Conservation (phyloP, 1,284 basidiomycete genomes). For the Irpex rosettiformis region DNA sequence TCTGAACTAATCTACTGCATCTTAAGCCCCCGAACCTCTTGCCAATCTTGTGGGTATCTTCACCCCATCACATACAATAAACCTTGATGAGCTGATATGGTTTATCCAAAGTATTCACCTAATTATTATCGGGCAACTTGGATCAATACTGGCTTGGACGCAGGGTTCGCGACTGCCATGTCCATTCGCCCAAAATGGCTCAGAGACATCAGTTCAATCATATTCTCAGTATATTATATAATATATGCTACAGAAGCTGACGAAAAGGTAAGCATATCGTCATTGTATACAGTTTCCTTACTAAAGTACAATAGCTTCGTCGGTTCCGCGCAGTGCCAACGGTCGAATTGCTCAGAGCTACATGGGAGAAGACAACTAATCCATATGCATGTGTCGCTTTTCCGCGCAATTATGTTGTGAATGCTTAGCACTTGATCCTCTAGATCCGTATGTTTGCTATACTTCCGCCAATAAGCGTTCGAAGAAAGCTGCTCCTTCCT, state of each 20-base stretch:
- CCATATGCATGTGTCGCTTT: slow-evolving; percentile 64
- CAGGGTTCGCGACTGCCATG: slow-evolving; percentile 96
- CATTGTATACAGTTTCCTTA: not conserved
- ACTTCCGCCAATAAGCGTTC: slow-evolving; percentile 60
- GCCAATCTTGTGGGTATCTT: slow-evolving; percentile 67
- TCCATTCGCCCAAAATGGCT: slow-evolving; percentile 91
- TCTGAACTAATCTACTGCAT: not conserved
- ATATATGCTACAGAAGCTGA: slow-evolving; percentile 91
- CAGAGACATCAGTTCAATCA: slow-evolving; percentile 78
- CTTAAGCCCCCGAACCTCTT: slow-evolving; percentile 86
- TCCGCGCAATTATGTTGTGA: not conserved
- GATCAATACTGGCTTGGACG: slow-evolving; percentile 92
- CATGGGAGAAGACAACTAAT: slow-evolving; percentile 96
- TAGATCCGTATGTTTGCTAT: slow-evolving; percentile 70
- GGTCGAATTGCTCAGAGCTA: slow-evolving; percentile 91
- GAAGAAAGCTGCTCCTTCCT: slow-evolving; percentile 77
- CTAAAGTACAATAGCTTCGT: slow-evolving; percentile 58
- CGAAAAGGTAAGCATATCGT: slow-evolving; percentile 66
- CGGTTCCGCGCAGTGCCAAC: slow-evolving; percentile 91
- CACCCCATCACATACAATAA: not conserved
- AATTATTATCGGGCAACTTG: slow-evolving; percentile 98
- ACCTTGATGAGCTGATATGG: not conserved
- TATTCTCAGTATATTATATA: slow-evolving; percentile 93
- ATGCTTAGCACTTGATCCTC: slow-evolving; percentile 7
- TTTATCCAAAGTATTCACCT: slow-evolving; percentile 69